These are phyloP conservation scores for Rhododendron williamsianum DNA, from an alignment of 148 eudicot genomes.

Conservation along the genomic window DNA sequence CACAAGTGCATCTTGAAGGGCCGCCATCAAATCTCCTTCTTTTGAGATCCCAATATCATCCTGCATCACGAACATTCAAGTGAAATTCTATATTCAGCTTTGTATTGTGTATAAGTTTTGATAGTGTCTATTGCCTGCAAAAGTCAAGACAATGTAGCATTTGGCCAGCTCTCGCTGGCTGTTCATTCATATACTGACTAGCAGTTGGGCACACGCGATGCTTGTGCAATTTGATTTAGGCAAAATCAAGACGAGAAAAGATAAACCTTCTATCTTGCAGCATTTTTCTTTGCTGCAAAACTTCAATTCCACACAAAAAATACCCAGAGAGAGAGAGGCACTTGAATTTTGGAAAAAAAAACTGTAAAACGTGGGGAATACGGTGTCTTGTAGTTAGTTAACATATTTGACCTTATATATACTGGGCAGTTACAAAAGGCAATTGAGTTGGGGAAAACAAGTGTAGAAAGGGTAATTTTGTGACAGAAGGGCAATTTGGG, in stretches of 20 bases:
- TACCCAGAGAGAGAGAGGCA: neutral
- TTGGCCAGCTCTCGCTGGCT: neutral
- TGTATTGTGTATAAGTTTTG: neutral
- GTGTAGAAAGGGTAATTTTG: too few relatives aligned
- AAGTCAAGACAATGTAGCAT: neutral
- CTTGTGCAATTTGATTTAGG: neutral
- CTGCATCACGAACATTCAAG: conserved; percentile 29
- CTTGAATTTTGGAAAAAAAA: neutral
- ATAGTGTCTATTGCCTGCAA: neutral
- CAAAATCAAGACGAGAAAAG: neutral
- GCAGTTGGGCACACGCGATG: neutral
- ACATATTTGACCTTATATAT: too few relatives aligned
- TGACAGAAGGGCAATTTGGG: too few relatives aligned
- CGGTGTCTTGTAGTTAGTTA: too few relatives aligned
- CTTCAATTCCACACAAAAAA: neutral
- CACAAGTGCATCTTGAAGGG: conserved; percentile 77
- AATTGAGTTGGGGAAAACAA: too few relatives aligned
- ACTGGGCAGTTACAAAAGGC: too few relatives aligned
- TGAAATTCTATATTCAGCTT: neutral
- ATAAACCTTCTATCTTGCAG: neutral
- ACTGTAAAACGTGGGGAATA: too few relatives aligned
- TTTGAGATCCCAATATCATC: conserved; percentile 36
- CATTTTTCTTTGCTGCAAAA: neutral
- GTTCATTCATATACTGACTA: too few relatives aligned
- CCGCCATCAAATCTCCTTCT: conserved; percentile 67